Evolutionary conservation across 2,329 filamentous ascomycete species (phyloP).

Genomic region (Rhinocladiella mackenziei): DNA sequence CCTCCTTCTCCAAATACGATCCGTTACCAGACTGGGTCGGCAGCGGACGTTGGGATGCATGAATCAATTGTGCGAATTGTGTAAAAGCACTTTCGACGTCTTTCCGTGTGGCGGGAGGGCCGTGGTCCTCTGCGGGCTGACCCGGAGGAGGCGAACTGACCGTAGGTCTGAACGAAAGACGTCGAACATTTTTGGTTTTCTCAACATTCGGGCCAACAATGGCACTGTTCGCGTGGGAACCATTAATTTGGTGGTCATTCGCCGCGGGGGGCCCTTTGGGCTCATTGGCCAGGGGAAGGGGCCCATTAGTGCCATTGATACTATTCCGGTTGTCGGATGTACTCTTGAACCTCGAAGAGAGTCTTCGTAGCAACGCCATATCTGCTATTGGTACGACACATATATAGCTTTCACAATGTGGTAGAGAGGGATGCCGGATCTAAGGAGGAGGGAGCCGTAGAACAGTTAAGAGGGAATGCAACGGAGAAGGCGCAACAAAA

Average conservation of each 20-base stretch:
- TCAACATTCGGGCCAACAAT: constrained; percentile 18
- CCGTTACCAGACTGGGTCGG: constrained; percentile 62
- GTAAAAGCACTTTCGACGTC: constrained; percentile 42
- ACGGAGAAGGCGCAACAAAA: too few relatives aligned
- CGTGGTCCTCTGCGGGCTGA: constrained; percentile 24
- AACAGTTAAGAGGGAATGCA: too few relatives aligned
- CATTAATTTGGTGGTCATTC: constrained; percentile 27
- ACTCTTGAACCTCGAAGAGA: constrained; percentile 18
- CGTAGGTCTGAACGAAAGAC: constrained; percentile 4
- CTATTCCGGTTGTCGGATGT: constrained; percentile 1
- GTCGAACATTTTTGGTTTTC: constrained; percentile 16
- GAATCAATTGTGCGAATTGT: constrained; percentile 46
- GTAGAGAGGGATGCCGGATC: too few relatives aligned
- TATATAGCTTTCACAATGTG: not conserved
- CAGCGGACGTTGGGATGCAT: constrained; percentile 58
- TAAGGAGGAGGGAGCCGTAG: too few relatives aligned
- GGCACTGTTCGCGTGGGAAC: constrained; percentile 7
- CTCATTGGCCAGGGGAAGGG: constrained; percentile 20
- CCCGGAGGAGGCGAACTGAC: constrained; percentile 3
- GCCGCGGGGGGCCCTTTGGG: constrained; percentile 5
- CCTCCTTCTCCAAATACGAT: constrained; percentile 50
- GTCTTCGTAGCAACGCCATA: constrained; percentile 15
- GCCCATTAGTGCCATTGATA: constrained; percentile 4
- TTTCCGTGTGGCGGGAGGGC: constrained; percentile 36
- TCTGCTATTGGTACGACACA: not conserved